Percentiles rank a stretch among this genome's conserved stretches.
Evolutionary conservation across 768 basidiomycete genomes (phyloP).

Genomic region (Podaxis sp.): DNA sequence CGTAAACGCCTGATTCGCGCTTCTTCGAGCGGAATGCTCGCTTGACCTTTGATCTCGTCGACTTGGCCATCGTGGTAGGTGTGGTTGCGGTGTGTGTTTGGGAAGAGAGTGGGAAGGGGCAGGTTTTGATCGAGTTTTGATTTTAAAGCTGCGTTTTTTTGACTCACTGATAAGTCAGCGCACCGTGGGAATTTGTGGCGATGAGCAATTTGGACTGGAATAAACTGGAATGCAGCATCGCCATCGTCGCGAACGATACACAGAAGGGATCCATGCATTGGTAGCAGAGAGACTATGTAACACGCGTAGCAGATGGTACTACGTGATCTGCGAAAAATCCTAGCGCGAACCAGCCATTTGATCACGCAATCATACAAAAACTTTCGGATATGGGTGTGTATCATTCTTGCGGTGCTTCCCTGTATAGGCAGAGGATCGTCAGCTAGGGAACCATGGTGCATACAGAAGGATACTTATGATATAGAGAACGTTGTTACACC

Average conservation of each 20-base stretch:
- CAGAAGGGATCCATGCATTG: background rate
- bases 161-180: background rate
- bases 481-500: constrained; percentile 95
- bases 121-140: background rate
- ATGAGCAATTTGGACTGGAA: constrained; percentile 1
- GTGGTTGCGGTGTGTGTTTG: background rate
- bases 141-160: background rate
- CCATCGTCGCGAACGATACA: background rate
- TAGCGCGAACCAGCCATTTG: background rate
- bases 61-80: constrained; percentile 68
- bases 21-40: constrained; percentile 77
- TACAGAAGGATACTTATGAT: constrained; percentile 67
- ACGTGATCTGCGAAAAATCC: background rate
- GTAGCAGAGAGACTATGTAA: background rate
- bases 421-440: constrained; percentile 44
- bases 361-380: background rate
- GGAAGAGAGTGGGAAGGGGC: background rate
- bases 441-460: constrained; percentile 15
- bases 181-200: background rate
- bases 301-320: too few species aligned
- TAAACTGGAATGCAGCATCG: background rate
- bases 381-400: constrained; percentile 4
- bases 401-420: constrained; percentile 66
- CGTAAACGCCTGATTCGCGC: constrained; percentile 71
- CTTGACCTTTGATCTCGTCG: constrained; percentile 78